Base-by-base conservation (phyloP, 345 rosid species). In the Lumnitzera littorea region DNA sequence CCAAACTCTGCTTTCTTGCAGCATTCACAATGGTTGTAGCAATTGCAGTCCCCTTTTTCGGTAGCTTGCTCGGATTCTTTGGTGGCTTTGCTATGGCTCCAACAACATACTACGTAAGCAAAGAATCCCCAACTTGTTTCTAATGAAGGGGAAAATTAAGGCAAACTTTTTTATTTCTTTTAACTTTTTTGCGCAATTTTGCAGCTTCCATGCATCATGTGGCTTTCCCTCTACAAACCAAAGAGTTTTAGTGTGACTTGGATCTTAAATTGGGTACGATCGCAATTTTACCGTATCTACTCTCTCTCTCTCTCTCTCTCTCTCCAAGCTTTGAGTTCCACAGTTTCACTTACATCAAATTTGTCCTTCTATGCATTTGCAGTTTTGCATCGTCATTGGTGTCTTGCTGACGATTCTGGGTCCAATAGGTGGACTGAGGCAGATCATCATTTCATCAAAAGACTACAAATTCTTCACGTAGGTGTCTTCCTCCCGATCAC, bases 81-180 rank as follows among this genome's bases (percentile, higher is more conserved):
- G 96, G 96, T 77, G 98, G 98, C 61, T 79, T 88, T 36, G 96
- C 91, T 13, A 84, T 91, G 14, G 95, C 98, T 24, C 91, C 96
- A 25, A 84, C 91, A 36, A 71, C 91, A 43, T 91, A 84, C 69
- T 91, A 61, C 24, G 95, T 91, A 77, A 79, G 78, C 29, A 49
- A 49, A 25, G 52, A 49, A 11, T 11, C 46, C 23, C 31, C 1
- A 36, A 36, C 43, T 4, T 36, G 43, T 36, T 36, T 36, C 43
- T 36, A 36, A 36, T 36, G 43, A 36, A 36, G 17, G 14, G 3
- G 12, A 16, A 25, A 15, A 20, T 20, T 20, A 20, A 20, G 1
- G 20, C 20, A 20, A 20, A 20, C 20, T 20, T 20, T 20, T n/a
- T n/a, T n/a, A n/a, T n/a, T n/a, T n/a, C n/a, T n/a, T n/a, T 20